These are phyloP conservation scores for Chytriomyces sp. DNA, from an alignment of 192 early-diverging fungal species.

Conservation along the genomic window DNA sequence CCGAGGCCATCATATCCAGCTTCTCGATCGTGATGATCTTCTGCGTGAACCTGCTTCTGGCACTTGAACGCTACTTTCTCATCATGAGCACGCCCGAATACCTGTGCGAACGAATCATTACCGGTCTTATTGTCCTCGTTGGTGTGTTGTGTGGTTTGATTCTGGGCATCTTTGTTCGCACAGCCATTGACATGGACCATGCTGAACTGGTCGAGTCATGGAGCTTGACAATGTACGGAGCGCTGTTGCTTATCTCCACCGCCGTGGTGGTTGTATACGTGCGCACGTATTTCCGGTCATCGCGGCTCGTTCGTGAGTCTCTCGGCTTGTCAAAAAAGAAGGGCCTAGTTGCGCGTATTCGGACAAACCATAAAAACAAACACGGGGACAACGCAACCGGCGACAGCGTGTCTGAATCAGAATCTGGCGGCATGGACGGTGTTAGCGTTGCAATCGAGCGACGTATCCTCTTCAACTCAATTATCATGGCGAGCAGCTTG, in stretches of 20 bases:
- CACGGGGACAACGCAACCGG: neutral
- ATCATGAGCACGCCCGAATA: neutral
- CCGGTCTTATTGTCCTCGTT: neutral
- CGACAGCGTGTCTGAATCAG: too few species aligned
- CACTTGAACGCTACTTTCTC: neutral
- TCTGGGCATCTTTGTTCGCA: neutral
- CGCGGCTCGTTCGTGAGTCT: neutral
- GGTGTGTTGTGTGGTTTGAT: neutral
- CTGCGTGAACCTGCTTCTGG: neutral
- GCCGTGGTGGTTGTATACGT: neutral
- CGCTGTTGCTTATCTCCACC: neutral
- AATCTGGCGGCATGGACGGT: neutral
- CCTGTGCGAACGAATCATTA: neutral
- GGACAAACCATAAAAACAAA: neutral
- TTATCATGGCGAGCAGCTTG: neutral
- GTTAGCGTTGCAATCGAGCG: neutral
- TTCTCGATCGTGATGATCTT: neutral
- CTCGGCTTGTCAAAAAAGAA: neutral
- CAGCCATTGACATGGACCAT: neutral
- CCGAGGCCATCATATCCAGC: slow-evolving; percentile 3
- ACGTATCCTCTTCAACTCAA: neutral
- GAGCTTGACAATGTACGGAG: neutral
- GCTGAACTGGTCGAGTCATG: neutral
- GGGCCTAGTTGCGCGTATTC: neutral
- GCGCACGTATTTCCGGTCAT: neutral